phyloP scores from a whole-genome alignment of 768 basidiomycete species.

The Tulasnella sp. region DNA sequence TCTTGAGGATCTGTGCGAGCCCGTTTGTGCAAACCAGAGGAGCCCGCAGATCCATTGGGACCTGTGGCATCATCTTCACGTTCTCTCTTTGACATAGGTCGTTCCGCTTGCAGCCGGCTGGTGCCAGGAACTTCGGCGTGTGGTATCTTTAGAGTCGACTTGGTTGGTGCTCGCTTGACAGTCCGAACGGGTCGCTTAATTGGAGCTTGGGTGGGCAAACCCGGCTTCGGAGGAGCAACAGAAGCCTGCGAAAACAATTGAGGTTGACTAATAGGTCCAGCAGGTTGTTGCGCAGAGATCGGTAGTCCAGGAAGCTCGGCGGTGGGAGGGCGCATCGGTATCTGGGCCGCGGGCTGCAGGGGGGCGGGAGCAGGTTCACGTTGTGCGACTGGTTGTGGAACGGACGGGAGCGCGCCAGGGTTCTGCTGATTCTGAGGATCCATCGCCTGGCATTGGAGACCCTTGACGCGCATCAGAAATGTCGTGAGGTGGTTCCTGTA shows the following conservation, averaged over 20 bases:
- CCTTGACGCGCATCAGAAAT: conserved; percentile 14
- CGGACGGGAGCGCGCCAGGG: not conserved
- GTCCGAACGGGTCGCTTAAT: not conserved
- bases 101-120: not conserved
- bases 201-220: too few relatives aligned
- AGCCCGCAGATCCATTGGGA: conserved; percentile 11
- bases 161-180: not conserved
- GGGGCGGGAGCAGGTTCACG: too few relatives aligned
- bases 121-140: not conserved
- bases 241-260: not conserved
- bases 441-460: not conserved
- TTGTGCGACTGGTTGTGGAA: not conserved
- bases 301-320: not conserved
- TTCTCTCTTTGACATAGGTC: not conserved
- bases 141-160: not conserved
- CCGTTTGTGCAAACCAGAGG: conserved; percentile 4
- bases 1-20: conserved; percentile 14
- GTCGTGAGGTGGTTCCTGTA: not conserved
- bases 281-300: not conserved
- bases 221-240: not conserved
- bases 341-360: not conserved
- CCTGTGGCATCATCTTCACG: not conserved
- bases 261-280: not conserved
- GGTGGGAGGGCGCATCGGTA: conserved; percentile 1
- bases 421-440: not conserved